Percentiles rank a stretch among this genome's conserved stretches.
Evolutionary conservation across 2,329 filamentous ascomycete genomes (phyloP).

Genomic region (Fusarium pilosicola): DNA sequence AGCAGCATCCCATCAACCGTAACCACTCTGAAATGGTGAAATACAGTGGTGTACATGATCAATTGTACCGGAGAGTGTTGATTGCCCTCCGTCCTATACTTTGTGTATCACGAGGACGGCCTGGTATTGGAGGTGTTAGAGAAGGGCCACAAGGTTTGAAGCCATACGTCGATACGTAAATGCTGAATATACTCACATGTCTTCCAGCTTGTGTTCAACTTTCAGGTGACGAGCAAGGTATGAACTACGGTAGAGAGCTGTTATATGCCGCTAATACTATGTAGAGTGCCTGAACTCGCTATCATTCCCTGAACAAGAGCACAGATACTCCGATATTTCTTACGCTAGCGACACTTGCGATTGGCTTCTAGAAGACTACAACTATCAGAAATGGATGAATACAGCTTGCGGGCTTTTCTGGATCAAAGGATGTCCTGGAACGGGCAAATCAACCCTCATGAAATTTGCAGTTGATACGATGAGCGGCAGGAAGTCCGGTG

Average conservation of each 20-base stretch:
- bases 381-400: neutral
- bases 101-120: neutral
- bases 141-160: neutral
- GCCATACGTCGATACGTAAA: rapidly evolving
- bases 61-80: neutral
- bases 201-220: neutral
- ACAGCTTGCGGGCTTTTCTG: neutral
- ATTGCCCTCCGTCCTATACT: neutral
- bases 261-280: rapidly evolving
- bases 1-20: neutral
- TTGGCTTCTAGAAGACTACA: neutral
- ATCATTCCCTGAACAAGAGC: neutral
- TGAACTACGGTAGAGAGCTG: rapidly evolving
- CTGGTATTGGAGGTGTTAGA: rapidly evolving
- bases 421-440: neutral
- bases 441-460: neutral
- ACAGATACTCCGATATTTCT: neutral
- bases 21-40: constrained; percentile 5
- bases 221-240: neutral
- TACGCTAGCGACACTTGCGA: neutral
- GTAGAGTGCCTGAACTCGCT: neutral
- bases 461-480: neutral
- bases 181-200: neutral
- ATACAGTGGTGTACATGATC: neutral
- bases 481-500: neutral